Conservation (phyloP, 495 filamentous ascomycete genomes). For the Trichocladium antarcticum region DNA sequence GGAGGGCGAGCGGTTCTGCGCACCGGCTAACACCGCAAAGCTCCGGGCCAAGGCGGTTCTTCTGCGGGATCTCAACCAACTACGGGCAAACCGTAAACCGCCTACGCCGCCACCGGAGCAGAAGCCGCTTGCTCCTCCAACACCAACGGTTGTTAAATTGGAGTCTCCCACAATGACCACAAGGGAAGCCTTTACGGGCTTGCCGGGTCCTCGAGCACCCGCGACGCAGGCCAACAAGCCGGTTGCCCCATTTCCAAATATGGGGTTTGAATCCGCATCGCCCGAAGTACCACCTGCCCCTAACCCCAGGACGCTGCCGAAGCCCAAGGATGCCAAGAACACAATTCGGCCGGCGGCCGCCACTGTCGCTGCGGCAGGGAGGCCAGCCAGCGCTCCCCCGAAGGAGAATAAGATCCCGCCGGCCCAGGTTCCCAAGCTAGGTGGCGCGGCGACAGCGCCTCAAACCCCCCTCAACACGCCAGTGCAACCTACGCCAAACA, state of each 20-base stretch:
- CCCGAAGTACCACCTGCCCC: conserved; percentile 13
- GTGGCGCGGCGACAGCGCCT: conserved; percentile 3
- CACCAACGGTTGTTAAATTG: conserved; percentile 27
- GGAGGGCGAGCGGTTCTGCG: neutral
- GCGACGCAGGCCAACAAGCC: conserved; percentile 28
- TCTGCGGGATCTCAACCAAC: conserved; percentile 31
- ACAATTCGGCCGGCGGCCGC: conserved; percentile 10
- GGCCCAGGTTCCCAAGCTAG: conserved; percentile 25
- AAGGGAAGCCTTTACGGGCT: conserved; percentile 2
- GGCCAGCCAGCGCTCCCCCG: conserved; percentile 15
- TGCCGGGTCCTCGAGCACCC: conserved; percentile 16
- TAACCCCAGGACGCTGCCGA: conserved; percentile 13
- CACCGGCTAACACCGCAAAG: conserved; percentile 22
- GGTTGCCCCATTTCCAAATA: conserved; percentile 39
- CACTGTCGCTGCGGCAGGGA: conserved; percentile 5
- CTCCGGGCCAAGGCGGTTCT: conserved; percentile 34
- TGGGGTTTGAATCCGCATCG: conserved; percentile 30
- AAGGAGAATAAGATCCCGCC: conserved; percentile 30
- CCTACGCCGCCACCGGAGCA: conserved; percentile 7
- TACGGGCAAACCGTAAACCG: conserved; percentile 22
- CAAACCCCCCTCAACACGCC: neutral
- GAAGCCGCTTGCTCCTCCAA: conserved; percentile 26
- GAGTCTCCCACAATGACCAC: conserved; percentile 13
- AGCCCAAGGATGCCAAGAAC: conserved; percentile 14
- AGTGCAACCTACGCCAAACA: conserved; percentile 5